Evolutionary conservation across 441 rosid species (phyloP), one percentile per base, ranked within the genome.

Genomic region (Euphorbia corollata): DNA sequence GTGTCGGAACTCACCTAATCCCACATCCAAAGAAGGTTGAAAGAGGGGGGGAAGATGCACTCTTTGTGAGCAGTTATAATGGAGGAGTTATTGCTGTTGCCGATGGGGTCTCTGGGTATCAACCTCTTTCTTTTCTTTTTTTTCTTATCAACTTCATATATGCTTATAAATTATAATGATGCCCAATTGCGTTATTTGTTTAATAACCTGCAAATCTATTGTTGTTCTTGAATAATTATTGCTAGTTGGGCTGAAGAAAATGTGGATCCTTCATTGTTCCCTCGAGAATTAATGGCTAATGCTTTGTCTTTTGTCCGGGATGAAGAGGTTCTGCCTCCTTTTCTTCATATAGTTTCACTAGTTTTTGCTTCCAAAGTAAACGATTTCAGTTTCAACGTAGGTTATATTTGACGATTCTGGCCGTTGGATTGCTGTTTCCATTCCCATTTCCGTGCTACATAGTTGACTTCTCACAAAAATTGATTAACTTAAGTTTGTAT

Each of bases 1-100:
- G 77, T 47, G 82, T 84, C 43, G 98, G 97, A 81, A 73, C 77
- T 48, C 87, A 82, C 70, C 78, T 85, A 45, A 92, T 92, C 56
- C 96, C 98, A 4, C 96, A 93, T 77, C 96, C 97, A 66, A 81
- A 74, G 56, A 93, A 93, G 96, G 98, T 88, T 45, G 96, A 84
- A 23, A 87, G 70, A 86, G 98, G 98, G 4, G 98, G 97, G 5
- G 98, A 93, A 77, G 96, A 89, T 83, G 96, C 98, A 65, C 85
- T 85, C 73, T 81, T 93, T 68, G 85, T 86, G 5, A 86, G 96
- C 80, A 73, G 74, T 77, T 79, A 66, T 59, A 81, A 81, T 71
- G 92, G 97, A 15, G 98, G 97, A 65, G 90, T 89, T 65, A 72
- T 90, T 64, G 96, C 97, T 62, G 87, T 89, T 74, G 97, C 98